Evolutionary conservation across 1,139 yeast genomes (phyloP).

Genomic region (Hemisphaericaspora lyxosophila): DNA sequence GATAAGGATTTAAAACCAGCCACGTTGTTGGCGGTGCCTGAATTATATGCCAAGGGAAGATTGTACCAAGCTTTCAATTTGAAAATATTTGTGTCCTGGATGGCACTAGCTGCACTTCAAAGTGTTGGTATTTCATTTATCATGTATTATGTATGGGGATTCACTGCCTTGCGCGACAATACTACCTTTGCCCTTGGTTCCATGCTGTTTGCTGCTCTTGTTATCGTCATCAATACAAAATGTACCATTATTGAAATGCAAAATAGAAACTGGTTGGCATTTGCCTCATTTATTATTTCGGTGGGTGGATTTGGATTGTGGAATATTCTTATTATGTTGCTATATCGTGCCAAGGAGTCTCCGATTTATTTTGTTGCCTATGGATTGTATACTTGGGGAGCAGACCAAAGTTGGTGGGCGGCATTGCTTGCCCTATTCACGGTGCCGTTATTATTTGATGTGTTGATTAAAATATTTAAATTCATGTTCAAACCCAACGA

Average conservation of each 20-base stretch:
- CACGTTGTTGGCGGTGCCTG: constrained; percentile 89
- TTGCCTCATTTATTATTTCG: constrained; percentile 69
- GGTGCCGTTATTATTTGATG: constrained; percentile 65
- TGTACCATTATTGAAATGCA: constrained; percentile 84
- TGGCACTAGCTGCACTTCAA: constrained; percentile 71
- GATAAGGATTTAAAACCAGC: constrained; percentile 88
- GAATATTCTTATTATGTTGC: constrained; percentile 72
- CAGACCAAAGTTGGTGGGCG: constrained; percentile 85
- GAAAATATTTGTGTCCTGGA: constrained; percentile 72
- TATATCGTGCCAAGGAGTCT: constrained; percentile 59
- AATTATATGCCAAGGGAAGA: constrained; percentile 78
- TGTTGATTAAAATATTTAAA: constrained; percentile 57
- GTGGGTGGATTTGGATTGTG: constrained; percentile 86
- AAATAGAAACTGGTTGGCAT: constrained; percentile 69
- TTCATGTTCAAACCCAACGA: constrained; percentile 65
- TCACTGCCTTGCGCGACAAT: constrained; percentile 64
- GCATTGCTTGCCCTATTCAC: constrained; percentile 55
- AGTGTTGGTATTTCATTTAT: constrained; percentile 71
- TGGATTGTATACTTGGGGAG: constrained; percentile 75
- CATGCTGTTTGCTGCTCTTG: constrained; percentile 67
- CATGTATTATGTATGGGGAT: constrained; percentile 68
- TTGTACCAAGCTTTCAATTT: constrained; percentile 74
- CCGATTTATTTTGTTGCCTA: constrained; percentile 71
- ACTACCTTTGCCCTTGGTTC: constrained; percentile 82
- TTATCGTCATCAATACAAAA: constrained; percentile 72